Conservation (phyloP, 2,329 filamentous ascomycete genomes). For the Cordyceps farinosa region DNA sequence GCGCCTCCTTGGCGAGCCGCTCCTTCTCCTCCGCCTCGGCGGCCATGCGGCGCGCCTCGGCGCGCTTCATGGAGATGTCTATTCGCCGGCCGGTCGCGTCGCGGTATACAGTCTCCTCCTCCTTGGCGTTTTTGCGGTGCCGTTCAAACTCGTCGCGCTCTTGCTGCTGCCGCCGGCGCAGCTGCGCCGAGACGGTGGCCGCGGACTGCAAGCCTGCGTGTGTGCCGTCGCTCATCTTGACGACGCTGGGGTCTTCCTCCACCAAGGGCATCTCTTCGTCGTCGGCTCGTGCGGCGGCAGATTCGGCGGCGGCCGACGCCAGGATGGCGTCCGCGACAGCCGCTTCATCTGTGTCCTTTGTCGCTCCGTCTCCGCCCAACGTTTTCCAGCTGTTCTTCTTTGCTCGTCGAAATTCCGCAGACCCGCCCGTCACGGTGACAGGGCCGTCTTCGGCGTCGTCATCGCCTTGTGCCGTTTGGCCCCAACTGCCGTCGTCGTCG, state of each 20-base stretch:
- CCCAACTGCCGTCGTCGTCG: conserved; percentile 58
- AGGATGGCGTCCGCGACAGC: conserved; percentile 77
- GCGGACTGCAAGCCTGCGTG: conserved; percentile 84
- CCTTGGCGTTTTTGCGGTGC: conserved; percentile 42
- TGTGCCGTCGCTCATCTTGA: conserved; percentile 82
- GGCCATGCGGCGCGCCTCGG: conserved; percentile 68
- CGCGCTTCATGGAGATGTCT: conserved; percentile 85
- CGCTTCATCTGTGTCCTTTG: conserved; percentile 37
- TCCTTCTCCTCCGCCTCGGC: conserved; percentile 70
- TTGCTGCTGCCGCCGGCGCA: conserved; percentile 62
- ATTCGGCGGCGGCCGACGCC: conserved; percentile 66
- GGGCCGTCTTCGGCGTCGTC: conserved; percentile 54
- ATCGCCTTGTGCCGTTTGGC: conserved; percentile 35
- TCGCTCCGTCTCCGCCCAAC: conserved; percentile 46
- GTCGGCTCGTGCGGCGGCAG: conserved; percentile 45
- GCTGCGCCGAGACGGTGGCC: conserved; percentile 67
- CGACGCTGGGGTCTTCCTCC: conserved; percentile 44
- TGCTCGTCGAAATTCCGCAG: conserved; percentile 64
- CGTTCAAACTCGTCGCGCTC: conserved; percentile 53
- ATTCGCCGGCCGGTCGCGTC: conserved; percentile 94
- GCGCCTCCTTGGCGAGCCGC: conserved; percentile 61
- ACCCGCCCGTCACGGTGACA: conserved; percentile 47
- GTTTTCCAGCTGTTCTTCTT: conserved; percentile 82
- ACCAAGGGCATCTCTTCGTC: conserved; percentile 50
- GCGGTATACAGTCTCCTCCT: conserved; percentile 85